Evolutionary conservation across 352 stramenopile genomes (phyloP).

Genomic region (Globisporangium barbulae): DNA sequence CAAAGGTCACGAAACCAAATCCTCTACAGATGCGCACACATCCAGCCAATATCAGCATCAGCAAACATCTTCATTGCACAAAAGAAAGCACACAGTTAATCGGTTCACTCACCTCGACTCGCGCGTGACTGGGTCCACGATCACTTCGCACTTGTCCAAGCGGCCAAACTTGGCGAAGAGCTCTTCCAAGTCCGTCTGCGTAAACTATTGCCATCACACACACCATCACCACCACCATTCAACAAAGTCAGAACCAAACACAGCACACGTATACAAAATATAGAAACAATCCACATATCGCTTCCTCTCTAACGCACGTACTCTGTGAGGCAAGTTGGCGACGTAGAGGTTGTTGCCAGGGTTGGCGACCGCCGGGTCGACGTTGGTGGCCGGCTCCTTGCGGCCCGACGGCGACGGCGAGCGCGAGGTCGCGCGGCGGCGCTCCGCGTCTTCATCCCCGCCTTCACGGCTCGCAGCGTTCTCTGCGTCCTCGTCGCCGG

Average conservation of each 20-base stretch:
- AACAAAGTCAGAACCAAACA: background rate
- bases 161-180: constrained; percentile 73
- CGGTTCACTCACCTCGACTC: constrained; percentile 50
- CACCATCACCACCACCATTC: background rate
- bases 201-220: constrained; percentile 21
- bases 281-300: background rate
- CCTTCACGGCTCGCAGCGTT: background rate
- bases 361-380: constrained; percentile 31
- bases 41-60: background rate
- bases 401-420: constrained; percentile 28
- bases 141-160: constrained; percentile 76
- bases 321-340: constrained; percentile 55
- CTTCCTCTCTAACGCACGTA: constrained; percentile 18
- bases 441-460: constrained; percentile 4
- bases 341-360: constrained; percentile 83
- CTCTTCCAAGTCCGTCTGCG: constrained; percentile 58
- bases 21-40: constrained; percentile 27
- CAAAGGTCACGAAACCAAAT: constrained; percentile 77
- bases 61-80: background rate
- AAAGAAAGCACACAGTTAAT: background rate
- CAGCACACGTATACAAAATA: background rate
- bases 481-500: background rate
- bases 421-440: constrained; percentile 30
- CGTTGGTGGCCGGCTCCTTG: constrained; percentile 15
- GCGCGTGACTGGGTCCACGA: constrained; percentile 70